Percentiles rank a stretch among this genome's conserved stretches.
Evolutionary conservation across 2,329 filamentous ascomycete species (phyloP).

Genomic region (Fonsecaea pugnacius): DNA sequence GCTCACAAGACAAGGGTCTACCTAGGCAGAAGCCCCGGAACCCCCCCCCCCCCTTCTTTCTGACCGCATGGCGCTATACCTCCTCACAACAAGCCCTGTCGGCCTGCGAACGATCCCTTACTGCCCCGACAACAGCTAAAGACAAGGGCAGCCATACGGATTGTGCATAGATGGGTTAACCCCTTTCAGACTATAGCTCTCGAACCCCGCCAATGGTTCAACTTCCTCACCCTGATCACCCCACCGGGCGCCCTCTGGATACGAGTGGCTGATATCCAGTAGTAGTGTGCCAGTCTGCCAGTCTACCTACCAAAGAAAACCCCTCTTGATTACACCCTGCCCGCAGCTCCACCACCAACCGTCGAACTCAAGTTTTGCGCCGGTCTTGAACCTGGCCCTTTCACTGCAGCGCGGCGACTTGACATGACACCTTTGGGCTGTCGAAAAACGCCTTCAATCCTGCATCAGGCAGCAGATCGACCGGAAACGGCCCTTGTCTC

Average conservation of each 20-base stretch:
- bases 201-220: conserved; percentile 9
- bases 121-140: neutral
- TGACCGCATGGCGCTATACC: conserved; percentile 5
- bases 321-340: neutral
- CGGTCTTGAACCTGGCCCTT: neutral
- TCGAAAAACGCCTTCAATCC: conserved; percentile 2
- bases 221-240: neutral
- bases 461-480: conserved; percentile 12
- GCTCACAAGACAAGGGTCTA: neutral
- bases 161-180: conserved; percentile 24
- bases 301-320: neutral
- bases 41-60: neutral
- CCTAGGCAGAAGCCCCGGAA: neutral
- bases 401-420: conserved; percentile 13
- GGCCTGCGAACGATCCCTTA: neutral
- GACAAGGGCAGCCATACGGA: conserved; percentile 18
- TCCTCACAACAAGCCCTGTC: neutral
- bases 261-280: conserved; percentile 8
- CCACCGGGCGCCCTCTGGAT: conserved; percentile 5
- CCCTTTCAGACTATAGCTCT: conserved; percentile 18
- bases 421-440: conserved; percentile 5
- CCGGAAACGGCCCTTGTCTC: conserved; percentile 14
- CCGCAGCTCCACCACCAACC: neutral
- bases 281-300: too few species aligned
- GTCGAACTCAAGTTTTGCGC: neutral